These are phyloP conservation scores for Parachaetomium inaequale DNA, from an alignment of 495 filamentous ascomycete species.

Conservation along the genomic window DNA sequence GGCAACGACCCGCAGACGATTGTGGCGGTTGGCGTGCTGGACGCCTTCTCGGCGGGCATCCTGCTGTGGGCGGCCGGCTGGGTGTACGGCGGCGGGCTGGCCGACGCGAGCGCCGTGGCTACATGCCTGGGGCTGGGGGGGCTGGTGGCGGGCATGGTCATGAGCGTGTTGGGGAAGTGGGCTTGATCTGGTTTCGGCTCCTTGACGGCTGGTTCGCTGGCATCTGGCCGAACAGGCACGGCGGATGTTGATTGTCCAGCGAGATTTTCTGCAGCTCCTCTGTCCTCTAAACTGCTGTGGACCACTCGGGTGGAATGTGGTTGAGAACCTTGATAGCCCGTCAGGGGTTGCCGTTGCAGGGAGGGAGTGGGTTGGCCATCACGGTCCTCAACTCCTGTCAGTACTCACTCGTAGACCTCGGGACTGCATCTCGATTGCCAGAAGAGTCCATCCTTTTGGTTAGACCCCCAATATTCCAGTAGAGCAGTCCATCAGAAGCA, in stretches of 20 bases:
- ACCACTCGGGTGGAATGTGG: background rate
- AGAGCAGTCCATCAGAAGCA: background rate
- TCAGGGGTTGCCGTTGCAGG: background rate
- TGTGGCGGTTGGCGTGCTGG: slow-evolving; percentile 53
- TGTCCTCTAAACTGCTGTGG: too few relatives aligned
- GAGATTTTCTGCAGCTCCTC: background rate
- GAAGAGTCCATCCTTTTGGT: background rate
- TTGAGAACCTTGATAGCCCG: background rate
- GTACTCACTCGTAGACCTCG: background rate
- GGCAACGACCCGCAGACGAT: slow-evolving; percentile 52
- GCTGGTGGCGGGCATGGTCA: background rate
- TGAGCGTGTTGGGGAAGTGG: background rate
- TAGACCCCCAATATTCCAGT: background rate
- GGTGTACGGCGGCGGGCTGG: slow-evolving; percentile 38
- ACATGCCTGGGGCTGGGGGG: background rate
- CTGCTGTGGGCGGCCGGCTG: slow-evolving; percentile 54
- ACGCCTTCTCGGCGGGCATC: slow-evolving; percentile 55
- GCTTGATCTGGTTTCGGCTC: background rate
- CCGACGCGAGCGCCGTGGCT: background rate
- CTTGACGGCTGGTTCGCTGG: background rate
- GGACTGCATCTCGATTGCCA: background rate
- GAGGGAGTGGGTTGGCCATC: background rate
- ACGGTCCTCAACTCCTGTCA: background rate
- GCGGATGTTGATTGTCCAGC: background rate
- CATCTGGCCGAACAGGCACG: too few relatives aligned